phyloP scores from a whole-genome alignment of 345 rosid species.

The Sisymbrium irio region DNA sequence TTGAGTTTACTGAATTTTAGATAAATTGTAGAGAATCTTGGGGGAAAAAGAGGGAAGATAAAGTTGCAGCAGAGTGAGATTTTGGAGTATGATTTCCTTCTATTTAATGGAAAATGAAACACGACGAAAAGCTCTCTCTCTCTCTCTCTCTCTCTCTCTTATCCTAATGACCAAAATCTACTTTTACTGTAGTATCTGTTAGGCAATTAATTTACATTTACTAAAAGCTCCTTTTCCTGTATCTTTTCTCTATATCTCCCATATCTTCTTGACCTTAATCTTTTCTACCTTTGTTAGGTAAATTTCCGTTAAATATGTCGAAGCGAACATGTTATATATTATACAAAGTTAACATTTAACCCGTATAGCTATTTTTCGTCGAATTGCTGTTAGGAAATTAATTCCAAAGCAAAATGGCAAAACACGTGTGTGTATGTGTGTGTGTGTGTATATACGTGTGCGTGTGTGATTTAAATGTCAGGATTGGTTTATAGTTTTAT shows the following conservation, averaged over 20 bases:
- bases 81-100: constrained; percentile 14
- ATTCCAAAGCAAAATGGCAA: too few species aligned
- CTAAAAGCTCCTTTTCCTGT: background rate
- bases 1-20: background rate
- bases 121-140: constrained; percentile 16
- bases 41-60: background rate
- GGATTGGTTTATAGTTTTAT: too few species aligned
- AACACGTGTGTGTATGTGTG: too few species aligned
- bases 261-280: background rate
- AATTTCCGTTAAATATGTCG: too few species aligned
- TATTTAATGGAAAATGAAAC: constrained; percentile 24
- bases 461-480: too few species aligned
- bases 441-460: too few species aligned
- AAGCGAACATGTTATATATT: too few species aligned
- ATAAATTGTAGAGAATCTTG: background rate
- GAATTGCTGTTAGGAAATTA: too few species aligned
- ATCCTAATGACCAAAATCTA: background rate
- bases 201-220: constrained; percentile 1
- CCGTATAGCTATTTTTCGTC: too few species aligned
- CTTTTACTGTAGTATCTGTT: background rate
- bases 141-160: background rate
- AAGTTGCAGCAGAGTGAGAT: background rate
- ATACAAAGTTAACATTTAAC: too few species aligned
- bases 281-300: background rate
- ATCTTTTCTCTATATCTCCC: background rate